phyloP scores from a whole-genome alignment of 768 basidiomycete genomes.

The Trametes elegans region DNA sequence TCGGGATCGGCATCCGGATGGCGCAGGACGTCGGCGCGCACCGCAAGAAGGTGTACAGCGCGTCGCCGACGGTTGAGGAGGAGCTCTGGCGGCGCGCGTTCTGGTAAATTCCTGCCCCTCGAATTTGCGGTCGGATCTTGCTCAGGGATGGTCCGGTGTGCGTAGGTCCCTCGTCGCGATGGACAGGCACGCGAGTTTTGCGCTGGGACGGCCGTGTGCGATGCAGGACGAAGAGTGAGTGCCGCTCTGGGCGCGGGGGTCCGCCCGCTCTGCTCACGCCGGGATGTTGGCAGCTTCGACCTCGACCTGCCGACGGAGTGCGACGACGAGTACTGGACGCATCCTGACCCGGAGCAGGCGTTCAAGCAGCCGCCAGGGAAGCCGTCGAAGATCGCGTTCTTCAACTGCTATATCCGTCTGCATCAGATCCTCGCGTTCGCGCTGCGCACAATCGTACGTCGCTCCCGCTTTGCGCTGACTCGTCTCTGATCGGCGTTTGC shows the following conservation, averaged over 20 bases:
- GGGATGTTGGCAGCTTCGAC: constrained; percentile 52
- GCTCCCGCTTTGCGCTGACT: background rate
- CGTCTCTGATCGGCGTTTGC: background rate
- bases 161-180: constrained; percentile 50
- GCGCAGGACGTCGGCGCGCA: constrained; percentile 79
- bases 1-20: constrained; percentile 64
- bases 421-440: constrained; percentile 69
- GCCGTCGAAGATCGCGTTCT: constrained; percentile 56
- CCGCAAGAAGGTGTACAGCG: constrained; percentile 42
- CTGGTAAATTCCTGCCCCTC: constrained; percentile 41
- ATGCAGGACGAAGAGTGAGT: constrained; percentile 76
- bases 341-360: constrained; percentile 48
- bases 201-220: constrained; percentile 67
- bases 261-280: background rate
- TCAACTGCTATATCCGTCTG: constrained; percentile 63
- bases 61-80: constrained; percentile 48
- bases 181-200: constrained; percentile 46
- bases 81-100: constrained; percentile 76
- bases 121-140: too few relatives aligned
- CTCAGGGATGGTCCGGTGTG: background rate
- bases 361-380: constrained; percentile 65
- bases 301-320: constrained; percentile 77
- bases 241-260: background rate
- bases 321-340: constrained; percentile 78
- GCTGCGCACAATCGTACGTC: constrained; percentile 62